Base-by-base conservation (phyloP, 345 rosid species). In the Nasturtium officinale region DNA sequence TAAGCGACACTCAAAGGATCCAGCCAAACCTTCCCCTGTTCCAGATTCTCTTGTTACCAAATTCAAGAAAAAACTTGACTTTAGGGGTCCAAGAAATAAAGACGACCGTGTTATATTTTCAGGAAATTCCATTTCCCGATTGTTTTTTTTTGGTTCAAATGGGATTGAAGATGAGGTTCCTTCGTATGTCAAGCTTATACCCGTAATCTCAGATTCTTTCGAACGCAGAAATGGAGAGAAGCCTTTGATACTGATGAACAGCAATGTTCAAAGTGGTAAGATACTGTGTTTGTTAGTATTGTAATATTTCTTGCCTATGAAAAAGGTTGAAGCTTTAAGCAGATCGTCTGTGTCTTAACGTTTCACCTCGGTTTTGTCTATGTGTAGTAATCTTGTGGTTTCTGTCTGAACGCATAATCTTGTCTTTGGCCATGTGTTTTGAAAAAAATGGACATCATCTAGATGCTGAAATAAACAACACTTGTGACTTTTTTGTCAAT, bases 121-220 rank as follows among this genome's bases (percentile, higher is more conserved):
- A 29, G 21, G 45, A 20, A 17, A 46, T 45, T 82, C 78, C 5
- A 75, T 75, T 43, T 46, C 51, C 17, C 83, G 58, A 67, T 88
- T 94, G 91, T 81, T 82, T 70, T 63, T 75, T 69, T 52, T 79
- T 69, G 87, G 86, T 75, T 75, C 85, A 67, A 78, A 73, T 67
- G 76, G 78, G 29, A 76, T 46, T 4, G 75, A 79, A 52, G 69
- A 72, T 15, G 74, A 65, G 21, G 30, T 76, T 70, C 83, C 84
- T 21, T 67, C 85, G 11, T 63, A 47, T 55, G 57, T 78, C 37
- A 59, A 53, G 54, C 84, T 87, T 45, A 75, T 73, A 61, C 81
- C 76, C 0, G 46, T 83, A 33, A 78, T 85, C 0, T 62, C 76
- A 12, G 87, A 82, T 54, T 12, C 63, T 54, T 1, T 69, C 51